Percentiles rank a stretch among this genome's conserved stretches.
These are phyloP conservation scores for Coleophoma eucalyptorum DNA, from an alignment of 2,329 filamentous ascomycete genomes.

Conservation along the genomic window DNA sequence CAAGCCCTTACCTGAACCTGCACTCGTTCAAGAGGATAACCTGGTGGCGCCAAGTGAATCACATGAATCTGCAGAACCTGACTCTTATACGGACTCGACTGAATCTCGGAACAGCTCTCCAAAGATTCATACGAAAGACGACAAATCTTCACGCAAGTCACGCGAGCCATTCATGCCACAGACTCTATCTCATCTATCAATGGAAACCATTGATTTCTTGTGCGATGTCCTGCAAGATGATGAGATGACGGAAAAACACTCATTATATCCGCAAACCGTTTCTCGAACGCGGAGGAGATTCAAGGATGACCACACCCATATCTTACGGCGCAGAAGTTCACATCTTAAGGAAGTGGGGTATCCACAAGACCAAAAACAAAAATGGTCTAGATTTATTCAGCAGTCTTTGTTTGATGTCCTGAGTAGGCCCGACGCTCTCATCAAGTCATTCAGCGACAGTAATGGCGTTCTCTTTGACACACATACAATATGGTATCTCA, in stretches of 20 bases:
- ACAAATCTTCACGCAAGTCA: too few relatives aligned
- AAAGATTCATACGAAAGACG: too few relatives aligned
- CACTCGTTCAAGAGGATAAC: too few relatives aligned
- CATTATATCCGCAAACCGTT: conserved; percentile 33
- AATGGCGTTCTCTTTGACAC: conserved; percentile 51
- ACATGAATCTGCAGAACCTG: too few relatives aligned
- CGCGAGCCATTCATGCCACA: conserved; percentile 44
- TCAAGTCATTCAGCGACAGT: conserved; percentile 53
- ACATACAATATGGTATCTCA: conserved; percentile 59
- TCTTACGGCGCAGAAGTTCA: neutral
- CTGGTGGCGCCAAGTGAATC: too few relatives aligned
- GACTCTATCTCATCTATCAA: conserved; percentile 47
- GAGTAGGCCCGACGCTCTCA: conserved; percentile 49
- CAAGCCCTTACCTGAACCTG: too few relatives aligned
- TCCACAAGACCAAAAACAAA: conserved; percentile 7
- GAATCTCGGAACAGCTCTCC: too few relatives aligned
- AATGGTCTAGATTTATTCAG: conserved; percentile 59
- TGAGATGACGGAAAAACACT: conserved; percentile 44
- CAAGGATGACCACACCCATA: neutral
- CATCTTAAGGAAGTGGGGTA: neutral
- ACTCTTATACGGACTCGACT: too few relatives aligned
- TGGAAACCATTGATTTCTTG: conserved; percentile 55
- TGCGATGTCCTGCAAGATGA: conserved; percentile 58
- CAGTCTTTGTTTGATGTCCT: conserved; percentile 63
- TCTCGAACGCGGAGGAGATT: neutral